Conservation (phyloP, 2,329 filamentous ascomycete species). For the Stagonosporopsis chrysanthemi region DNA sequence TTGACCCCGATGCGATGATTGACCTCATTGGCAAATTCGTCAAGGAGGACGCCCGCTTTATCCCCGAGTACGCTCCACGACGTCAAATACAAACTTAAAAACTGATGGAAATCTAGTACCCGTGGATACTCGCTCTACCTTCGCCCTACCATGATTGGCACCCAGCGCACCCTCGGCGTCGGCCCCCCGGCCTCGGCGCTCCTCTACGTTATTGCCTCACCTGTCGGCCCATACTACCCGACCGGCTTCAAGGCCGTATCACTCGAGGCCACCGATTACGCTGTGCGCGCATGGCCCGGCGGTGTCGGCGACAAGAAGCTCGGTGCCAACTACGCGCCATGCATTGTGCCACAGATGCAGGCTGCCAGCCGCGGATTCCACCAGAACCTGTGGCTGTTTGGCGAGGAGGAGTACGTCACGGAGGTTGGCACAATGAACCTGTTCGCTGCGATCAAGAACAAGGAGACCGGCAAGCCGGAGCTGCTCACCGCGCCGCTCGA, state of each 20-base stretch:
- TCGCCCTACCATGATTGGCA: slow-evolving; percentile 95
- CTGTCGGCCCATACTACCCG: slow-evolving; percentile 96
- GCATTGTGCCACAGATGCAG: slow-evolving; percentile 94
- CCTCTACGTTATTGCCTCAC: slow-evolving; percentile 93
- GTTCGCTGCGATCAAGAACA: slow-evolving; percentile 85
- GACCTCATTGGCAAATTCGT: slow-evolving; percentile 83
- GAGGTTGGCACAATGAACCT: slow-evolving; percentile 99
- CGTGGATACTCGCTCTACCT: slow-evolving; percentile 95
- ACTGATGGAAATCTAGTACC: slow-evolving; percentile 46
- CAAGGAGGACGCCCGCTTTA: slow-evolving; percentile 85
- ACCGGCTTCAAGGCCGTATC: slow-evolving; percentile 98
- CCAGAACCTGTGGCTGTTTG: slow-evolving; percentile 98
- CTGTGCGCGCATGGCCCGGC: slow-evolving; percentile 95
- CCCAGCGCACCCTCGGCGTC: slow-evolving; percentile 91
- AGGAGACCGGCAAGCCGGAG: slow-evolving; percentile 88
- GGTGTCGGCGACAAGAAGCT: slow-evolving; percentile 98
- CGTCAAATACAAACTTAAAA: neutral
- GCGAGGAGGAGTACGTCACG: slow-evolving; percentile 92
- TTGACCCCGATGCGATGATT: slow-evolving; percentile 76
- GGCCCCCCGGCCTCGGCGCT: slow-evolving; percentile 90
- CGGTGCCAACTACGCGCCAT: slow-evolving; percentile 98
- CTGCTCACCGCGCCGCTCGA: slow-evolving; percentile 94
- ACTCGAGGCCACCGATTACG: slow-evolving; percentile 94
- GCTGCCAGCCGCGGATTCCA: slow-evolving; percentile 92
- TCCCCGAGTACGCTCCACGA: slow-evolving; percentile 69